These are phyloP conservation scores for Collybiopsis confluens DNA, from an alignment of 768 basidiomycete species.

Conservation along the genomic window DNA sequence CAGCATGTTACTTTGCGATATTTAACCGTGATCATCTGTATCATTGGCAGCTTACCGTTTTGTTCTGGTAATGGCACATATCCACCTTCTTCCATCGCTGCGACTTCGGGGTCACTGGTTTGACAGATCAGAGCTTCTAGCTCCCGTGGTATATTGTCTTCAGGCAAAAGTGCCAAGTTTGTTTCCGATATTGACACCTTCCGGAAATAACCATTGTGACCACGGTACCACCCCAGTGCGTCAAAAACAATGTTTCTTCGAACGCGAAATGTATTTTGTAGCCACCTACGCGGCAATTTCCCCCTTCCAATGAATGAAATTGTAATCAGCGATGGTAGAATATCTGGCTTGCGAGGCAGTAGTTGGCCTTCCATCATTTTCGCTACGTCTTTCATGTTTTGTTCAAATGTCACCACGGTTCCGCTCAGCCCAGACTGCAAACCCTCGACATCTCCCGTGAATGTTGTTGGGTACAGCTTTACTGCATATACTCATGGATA, in stretches of 20 bases:
- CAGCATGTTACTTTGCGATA: not conserved
- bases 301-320: constrained; percentile 32
- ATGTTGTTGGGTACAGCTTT: constrained; percentile 29
- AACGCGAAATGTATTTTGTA: constrained; percentile 28
- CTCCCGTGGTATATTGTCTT: constrained; percentile 30
- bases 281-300: constrained; percentile 20
- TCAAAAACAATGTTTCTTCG: constrained; percentile 20
- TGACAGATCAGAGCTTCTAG: not conserved
- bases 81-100: constrained; percentile 10
- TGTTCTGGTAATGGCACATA: constrained; percentile 14
- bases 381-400: constrained; percentile 21
- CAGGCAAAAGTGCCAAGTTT: constrained; percentile 20
- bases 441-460: not conserved
- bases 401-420: constrained; percentile 27
- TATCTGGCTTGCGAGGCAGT: constrained; percentile 24
- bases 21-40: constrained; percentile 12
- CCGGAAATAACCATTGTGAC: constrained; percentile 29
- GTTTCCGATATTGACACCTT: constrained; percentile 20
- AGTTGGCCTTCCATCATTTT: constrained; percentile 29
- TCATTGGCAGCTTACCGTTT: constrained; percentile 1
- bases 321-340: constrained; percentile 27
- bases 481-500: constrained; percentile 29
- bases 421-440: constrained; percentile 29
- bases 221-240: constrained; percentile 25
- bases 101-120: constrained; percentile 4